A percentile compares a stretch with the other conserved stretches of the same genome.
Evolutionary conservation across 257 asterid species (phyloP).

Genomic region (Scutellaria minor): DNA sequence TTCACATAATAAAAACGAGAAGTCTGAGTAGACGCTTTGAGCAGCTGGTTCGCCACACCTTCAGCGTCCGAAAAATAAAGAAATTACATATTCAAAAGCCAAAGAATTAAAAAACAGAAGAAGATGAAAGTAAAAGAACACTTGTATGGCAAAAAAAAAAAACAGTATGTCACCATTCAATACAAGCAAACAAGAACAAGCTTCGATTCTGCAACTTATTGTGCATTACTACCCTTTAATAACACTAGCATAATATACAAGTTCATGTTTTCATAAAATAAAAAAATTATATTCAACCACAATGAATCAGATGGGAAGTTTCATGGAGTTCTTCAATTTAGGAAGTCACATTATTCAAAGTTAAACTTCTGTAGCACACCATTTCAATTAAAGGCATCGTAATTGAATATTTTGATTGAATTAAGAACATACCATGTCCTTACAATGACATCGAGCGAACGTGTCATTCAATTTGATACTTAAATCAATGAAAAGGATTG

Average conservation of each 20-base stretch:
- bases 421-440: background rate
- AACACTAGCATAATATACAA: too few species aligned
- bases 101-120: background rate
- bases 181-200: too few species aligned
- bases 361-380: background rate
- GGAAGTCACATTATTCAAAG: background rate
- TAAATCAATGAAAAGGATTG: background rate
- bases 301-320: too few species aligned
- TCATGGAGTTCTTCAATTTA: too few species aligned
- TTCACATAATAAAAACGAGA: slow-evolving; percentile 65
- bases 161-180: too few species aligned
- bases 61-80: slow-evolving; percentile 30
- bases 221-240: too few species aligned
- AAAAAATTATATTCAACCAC: too few species aligned
- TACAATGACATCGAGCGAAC: background rate
- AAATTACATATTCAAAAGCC: background rate
- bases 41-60: slow-evolving; percentile 92
- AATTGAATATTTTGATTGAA: background rate
- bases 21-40: slow-evolving; percentile 72
- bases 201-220: too few species aligned
- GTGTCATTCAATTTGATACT: slow-evolving; percentile 13
- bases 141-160: too few species aligned
- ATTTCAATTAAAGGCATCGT: background rate
- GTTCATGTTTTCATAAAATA: too few species aligned
- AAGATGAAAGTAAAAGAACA: background rate